A percentile compares a stretch with the other conserved stretches of the same genome.
Conservation (phyloP, 164 flowering plant species). For the Dillenia suffruticosa region DNA sequence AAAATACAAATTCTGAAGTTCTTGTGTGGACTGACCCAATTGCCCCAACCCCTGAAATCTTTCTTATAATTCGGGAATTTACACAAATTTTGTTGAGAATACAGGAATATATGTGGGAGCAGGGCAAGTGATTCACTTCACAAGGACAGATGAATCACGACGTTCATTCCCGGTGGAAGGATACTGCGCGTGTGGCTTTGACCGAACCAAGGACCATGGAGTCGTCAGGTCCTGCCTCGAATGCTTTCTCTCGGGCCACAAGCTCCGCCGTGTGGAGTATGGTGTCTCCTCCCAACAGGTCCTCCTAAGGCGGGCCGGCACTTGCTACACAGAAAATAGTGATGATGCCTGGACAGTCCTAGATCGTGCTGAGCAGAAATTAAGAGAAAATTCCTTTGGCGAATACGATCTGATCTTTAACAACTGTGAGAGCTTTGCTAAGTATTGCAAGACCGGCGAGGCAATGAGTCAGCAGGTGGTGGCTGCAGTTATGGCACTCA, state of each 20-base stretch:
- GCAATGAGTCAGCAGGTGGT: background rate
- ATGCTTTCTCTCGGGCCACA: background rate
- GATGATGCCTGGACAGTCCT: background rate
- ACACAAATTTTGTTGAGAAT: background rate
- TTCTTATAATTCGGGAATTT: background rate
- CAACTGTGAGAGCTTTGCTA: background rate
- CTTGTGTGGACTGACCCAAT: too few relatives aligned
- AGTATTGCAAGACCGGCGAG: background rate
- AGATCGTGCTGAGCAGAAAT: background rate
- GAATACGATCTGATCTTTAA: background rate
- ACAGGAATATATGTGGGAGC: background rate
- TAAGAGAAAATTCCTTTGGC: background rate
- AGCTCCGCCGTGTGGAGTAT: background rate
- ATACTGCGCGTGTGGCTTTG: background rate
- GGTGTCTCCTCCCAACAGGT: background rate
- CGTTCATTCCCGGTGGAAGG: background rate
- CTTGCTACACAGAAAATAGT: background rate
- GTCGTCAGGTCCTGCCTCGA: background rate
- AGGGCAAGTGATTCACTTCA: background rate
- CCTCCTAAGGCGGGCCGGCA: background rate
- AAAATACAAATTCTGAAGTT: too few relatives aligned
- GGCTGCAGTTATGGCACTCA: background rate
- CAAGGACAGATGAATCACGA: background rate
- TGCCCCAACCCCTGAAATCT: too few relatives aligned
- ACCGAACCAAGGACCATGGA: background rate